phyloP scores from a whole-genome alignment of 108 stramenopile genomes.

The Nitzschia sp. region DNA sequence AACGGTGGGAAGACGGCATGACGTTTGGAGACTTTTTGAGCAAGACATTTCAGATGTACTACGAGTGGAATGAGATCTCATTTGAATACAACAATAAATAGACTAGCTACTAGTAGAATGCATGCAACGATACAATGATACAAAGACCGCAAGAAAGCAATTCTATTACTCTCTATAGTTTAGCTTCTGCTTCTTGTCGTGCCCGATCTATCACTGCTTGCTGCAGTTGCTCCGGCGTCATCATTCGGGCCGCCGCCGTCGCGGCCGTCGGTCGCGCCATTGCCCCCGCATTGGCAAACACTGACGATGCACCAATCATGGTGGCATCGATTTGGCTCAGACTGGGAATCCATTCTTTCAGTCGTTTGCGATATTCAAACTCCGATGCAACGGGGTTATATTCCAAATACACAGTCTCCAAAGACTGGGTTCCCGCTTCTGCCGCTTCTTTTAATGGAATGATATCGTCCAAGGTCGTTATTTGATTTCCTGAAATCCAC shows the following conservation, averaged over 20 bases:
- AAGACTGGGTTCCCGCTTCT: slow-evolving; percentile 26
- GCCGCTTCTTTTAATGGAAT: slow-evolving; percentile 45
- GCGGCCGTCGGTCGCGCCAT: not conserved
- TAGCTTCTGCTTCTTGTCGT: slow-evolving; percentile 24
- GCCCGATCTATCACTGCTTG: slow-evolving; percentile 36
- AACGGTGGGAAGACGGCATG: slow-evolving; percentile 79
- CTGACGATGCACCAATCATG: slow-evolving; percentile 48
- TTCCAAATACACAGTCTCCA: slow-evolving; percentile 95
- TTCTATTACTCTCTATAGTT: not conserved
- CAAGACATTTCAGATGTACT: slow-evolving; percentile 75
- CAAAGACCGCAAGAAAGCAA: no score
- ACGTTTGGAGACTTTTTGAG: slow-evolving; percentile 89
- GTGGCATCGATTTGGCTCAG: slow-evolving; percentile 89
- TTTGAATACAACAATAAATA: no score
- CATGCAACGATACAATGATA: no score
- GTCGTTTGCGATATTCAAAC: slow-evolving; percentile 82
- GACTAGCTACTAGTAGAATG: no score
- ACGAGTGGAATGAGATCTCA: slow-evolving; percentile 44
- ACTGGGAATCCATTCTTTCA: slow-evolving; percentile 73
- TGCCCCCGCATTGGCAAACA: not conserved
- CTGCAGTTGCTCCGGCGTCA: slow-evolving; percentile 37
- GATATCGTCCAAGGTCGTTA: slow-evolving; percentile 80
- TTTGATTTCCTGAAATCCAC: slow-evolving; percentile 96
- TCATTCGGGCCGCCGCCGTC: not conserved
- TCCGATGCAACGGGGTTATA: slow-evolving; percentile 93